Percentiles rank a stretch among this genome's conserved stretches.
phyloP scores from a whole-genome alignment of 1,139 yeast genomes.

The Pneumocystis wakefieldiae region DNA sequence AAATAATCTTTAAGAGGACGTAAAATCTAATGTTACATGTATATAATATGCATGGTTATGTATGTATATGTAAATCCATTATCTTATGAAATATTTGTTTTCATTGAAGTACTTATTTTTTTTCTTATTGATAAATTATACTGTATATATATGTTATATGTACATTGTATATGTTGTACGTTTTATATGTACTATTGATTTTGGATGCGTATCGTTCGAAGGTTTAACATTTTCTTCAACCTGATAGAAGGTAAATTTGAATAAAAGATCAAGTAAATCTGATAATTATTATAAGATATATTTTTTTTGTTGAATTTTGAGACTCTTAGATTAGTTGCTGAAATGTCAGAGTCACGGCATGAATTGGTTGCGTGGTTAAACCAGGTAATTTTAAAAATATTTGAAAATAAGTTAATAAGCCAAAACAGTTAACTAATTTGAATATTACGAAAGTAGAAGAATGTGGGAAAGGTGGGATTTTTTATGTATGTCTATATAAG shows the following conservation, averaged over 20 bases:
- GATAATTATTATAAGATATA: neutral
- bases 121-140: too few relatives aligned
- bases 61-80: too few relatives aligned
- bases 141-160: neutral
- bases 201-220: neutral
- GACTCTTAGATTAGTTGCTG: neutral
- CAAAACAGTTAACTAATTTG: slow-evolving; percentile 21
- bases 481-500: neutral
- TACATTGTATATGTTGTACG: neutral
- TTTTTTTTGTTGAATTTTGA: neutral
- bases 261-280: neutral
- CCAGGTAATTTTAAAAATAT: slow-evolving; percentile 34
- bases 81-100: too few relatives aligned
- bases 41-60: too few relatives aligned
- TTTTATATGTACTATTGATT: neutral
- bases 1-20: too few relatives aligned
- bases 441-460: slow-evolving; percentile 71
- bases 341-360: slow-evolving; percentile 58
- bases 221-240: neutral
- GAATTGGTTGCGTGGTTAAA: slow-evolving; percentile 82
- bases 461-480: slow-evolving; percentile 75
- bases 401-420: neutral
- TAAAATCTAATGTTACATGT: too few relatives aligned
- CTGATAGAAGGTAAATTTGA: neutral
- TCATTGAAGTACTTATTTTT: too few relatives aligned